Percentiles rank a stretch among this genome's conserved stretches.
phyloP scores from a whole-genome alignment of 1,284 basidiomycete genomes.

The Trametes hirsuta region DNA sequence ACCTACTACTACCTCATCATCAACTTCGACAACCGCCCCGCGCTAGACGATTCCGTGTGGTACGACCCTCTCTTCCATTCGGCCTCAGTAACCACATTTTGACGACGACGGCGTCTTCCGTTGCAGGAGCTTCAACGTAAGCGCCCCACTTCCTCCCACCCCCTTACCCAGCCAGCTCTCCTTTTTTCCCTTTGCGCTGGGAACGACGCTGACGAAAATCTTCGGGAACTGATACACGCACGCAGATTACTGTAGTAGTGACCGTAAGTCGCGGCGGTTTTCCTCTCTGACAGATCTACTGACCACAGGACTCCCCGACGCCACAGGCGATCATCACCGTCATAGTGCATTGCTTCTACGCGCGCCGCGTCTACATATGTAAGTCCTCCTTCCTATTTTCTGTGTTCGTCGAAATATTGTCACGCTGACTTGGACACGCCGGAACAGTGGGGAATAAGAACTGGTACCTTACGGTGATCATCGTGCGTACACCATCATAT shows the following conservation, averaged over 20 bases:
- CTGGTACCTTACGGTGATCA: slow-evolving; percentile 1
- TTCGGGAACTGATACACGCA: no score
- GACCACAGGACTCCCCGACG: not conserved
- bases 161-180: not conserved
- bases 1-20: slow-evolving; percentile 23
- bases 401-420: not conserved
- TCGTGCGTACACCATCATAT: slow-evolving; percentile 4
- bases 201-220: not conserved
- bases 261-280: not conserved
- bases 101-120: not conserved
- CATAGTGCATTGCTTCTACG: slow-evolving; percentile 23
- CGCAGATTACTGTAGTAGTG: slow-evolving; percentile 13
- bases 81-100: not conserved
- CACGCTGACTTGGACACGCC: not conserved
- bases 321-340: slow-evolving; percentile 18
- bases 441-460: slow-evolving; percentile 8
- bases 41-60: slow-evolving; percentile 14
- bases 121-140: slow-evolving; percentile 18
- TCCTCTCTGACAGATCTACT: not conserved
- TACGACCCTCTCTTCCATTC: not conserved
- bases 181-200: not conserved
- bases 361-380: slow-evolving; percentile 17
- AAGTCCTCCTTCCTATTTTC: not conserved
- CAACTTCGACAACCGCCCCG: slow-evolving; percentile 18
- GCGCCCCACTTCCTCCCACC: not conserved